Conservation (phyloP, 2,329 filamentous ascomycete species). For the Pezicula carpinea region DNA sequence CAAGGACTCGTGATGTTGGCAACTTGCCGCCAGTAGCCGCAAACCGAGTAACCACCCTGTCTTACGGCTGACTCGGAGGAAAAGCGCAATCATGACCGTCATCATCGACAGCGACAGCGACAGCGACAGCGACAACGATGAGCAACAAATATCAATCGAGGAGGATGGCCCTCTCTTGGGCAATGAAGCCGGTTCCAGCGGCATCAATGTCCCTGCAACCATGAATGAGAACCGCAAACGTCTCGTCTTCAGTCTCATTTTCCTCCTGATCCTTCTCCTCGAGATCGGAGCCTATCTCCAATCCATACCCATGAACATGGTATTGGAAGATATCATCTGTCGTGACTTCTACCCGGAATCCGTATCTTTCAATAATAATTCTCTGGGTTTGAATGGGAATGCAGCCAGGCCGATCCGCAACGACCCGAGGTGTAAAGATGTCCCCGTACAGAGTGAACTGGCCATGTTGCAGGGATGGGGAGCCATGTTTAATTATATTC, state of each 20-base stretch:
- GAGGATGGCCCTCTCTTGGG: too few species aligned
- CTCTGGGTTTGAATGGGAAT: background rate
- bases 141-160: too few species aligned
- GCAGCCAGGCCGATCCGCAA: conserved; percentile 29
- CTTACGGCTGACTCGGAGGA: too few species aligned
- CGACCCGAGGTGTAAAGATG: conserved; percentile 41
- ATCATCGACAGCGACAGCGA: too few species aligned
- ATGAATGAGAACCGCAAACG: background rate
- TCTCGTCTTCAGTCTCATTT: conserved; percentile 21
- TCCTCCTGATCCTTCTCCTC: conserved; percentile 36
- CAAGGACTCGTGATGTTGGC: too few species aligned
- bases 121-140: too few species aligned
- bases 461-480: conserved; percentile 47
- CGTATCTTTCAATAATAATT: conserved; percentile 20
- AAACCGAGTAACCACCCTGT: too few species aligned
- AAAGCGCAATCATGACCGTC: too few species aligned
- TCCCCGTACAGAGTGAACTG: conserved; percentile 44
- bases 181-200: too few species aligned
- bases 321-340: conserved; percentile 52
- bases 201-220: too few species aligned
- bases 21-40: too few species aligned
- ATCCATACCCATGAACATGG: conserved; percentile 39
- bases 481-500: conserved; percentile 40
- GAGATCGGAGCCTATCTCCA: conserved; percentile 35
- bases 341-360: conserved; percentile 39